phyloP scores from a whole-genome alignment of 805 yeast genomes.

The Starmerella floricola region DNA sequence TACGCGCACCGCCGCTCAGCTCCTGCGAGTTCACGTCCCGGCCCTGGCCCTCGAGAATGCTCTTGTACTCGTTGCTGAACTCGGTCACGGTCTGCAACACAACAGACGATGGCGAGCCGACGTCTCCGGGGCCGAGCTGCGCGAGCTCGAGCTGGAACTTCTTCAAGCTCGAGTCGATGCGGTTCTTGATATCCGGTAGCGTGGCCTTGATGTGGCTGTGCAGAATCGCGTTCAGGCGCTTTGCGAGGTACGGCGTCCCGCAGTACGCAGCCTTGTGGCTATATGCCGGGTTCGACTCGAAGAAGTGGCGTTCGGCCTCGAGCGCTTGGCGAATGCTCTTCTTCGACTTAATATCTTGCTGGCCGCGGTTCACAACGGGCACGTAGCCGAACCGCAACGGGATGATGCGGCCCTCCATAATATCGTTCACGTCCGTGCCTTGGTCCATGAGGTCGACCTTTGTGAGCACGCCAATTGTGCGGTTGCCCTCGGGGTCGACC shows the following conservation, averaged over 20 bases:
- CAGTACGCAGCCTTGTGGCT: conserved; percentile 85
- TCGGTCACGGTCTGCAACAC: conserved; percentile 87
- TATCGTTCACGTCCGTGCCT: conserved; percentile 94
- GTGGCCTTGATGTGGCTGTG: conserved; percentile 82
- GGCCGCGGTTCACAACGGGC: conserved; percentile 95
- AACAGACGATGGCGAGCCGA: conserved; percentile 76
- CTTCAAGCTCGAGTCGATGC: conserved; percentile 74
- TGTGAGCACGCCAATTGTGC: conserved; percentile 95
- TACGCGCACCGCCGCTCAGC: conserved; percentile 95
- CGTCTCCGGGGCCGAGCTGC: conserved; percentile 65
- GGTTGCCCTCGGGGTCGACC: conserved; percentile 88
- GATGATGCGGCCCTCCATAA: conserved; percentile 87
- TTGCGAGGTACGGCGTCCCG: conserved; percentile 94
- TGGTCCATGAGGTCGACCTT: conserved; percentile 96
- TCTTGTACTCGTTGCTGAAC: conserved; percentile 83
- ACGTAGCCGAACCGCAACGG: conserved; percentile 93
- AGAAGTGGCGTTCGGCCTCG: conserved; percentile 65
- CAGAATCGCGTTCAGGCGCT: conserved; percentile 77
- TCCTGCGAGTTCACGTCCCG: conserved; percentile 81
- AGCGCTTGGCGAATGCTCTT: conserved; percentile 85
- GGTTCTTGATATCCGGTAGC: conserved; percentile 83
- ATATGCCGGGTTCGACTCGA: conserved; percentile 80
- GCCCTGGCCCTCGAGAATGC: conserved; percentile 86
- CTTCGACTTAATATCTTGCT: conserved; percentile 78
- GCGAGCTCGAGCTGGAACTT: conserved; percentile 72